Conservation (phyloP, 2,329 filamentous ascomycete genomes). For the Purpureocillium lavendulum region DNA sequence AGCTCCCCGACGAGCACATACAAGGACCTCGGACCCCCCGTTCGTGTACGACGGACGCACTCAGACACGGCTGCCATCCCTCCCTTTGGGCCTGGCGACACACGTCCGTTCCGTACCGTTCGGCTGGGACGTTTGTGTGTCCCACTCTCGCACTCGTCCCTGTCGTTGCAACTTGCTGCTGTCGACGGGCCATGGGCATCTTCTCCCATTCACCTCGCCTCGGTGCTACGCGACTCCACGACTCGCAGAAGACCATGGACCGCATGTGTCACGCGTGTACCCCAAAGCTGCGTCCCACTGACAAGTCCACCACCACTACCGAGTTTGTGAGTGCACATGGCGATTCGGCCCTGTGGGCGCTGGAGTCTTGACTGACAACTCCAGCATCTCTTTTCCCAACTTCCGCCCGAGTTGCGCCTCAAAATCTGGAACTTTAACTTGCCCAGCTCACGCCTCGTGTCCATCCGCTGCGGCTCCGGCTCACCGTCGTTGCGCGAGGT, state of each 20-base stretch:
- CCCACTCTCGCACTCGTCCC: neutral
- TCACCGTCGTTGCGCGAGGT: slow-evolving; percentile 14
- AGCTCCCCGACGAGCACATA: too few relatives aligned
- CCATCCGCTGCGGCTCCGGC: slow-evolving; percentile 29
- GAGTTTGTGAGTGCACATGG: slow-evolving; percentile 7
- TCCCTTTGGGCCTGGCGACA: neutral
- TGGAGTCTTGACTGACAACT: neutral
- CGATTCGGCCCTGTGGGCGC: neutral
- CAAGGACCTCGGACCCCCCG: too few relatives aligned
- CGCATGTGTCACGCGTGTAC: neutral
- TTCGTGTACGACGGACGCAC: too few relatives aligned
- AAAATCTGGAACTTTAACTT: slow-evolving; percentile 39
- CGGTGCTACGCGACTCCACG: neutral
- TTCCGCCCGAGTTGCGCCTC: slow-evolving; percentile 38
- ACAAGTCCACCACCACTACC: too few relatives aligned
- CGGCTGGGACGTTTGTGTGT: neutral
- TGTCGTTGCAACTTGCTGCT: too few relatives aligned
- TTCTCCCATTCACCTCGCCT: slow-evolving; percentile 1
- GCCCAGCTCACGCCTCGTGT: slow-evolving; percentile 32
- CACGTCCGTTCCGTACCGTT: neutral
- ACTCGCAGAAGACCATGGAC: neutral
- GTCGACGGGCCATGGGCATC: neutral
- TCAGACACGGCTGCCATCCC: neutral
- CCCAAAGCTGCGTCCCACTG: too few relatives aligned
- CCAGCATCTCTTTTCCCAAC: slow-evolving; percentile 31